Conservation (phyloP, 192 early-diverging fungal species). For the Kickxella alabastrina region DNA sequence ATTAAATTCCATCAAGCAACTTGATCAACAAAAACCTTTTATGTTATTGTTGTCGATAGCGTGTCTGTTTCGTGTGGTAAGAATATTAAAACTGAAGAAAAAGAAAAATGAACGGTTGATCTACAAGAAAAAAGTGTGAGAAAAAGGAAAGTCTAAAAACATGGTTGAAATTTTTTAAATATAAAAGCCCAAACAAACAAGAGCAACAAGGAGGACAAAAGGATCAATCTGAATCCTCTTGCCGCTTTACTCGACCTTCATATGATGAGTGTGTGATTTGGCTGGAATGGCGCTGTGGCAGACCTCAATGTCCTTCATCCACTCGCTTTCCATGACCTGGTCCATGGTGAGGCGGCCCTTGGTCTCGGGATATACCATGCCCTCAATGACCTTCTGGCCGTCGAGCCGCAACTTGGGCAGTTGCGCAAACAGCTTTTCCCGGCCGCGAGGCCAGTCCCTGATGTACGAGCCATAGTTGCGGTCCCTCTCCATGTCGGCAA, state of each 20-base stretch:
- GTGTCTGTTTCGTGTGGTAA: too few species aligned
- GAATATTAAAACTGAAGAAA: too few species aligned
- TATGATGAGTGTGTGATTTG: slow-evolving; percentile 26
- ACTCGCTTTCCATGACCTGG: slow-evolving; percentile 65
- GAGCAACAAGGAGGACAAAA: too few species aligned
- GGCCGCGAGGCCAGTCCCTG: slow-evolving; percentile 49
- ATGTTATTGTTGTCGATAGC: too few species aligned
- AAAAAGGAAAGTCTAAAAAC: too few species aligned
- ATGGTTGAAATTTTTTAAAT: too few species aligned
- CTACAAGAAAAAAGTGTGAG: too few species aligned
- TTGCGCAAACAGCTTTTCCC: slow-evolving; percentile 53
- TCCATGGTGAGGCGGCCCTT: slow-evolving; percentile 59
- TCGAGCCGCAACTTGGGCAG: slow-evolving; percentile 56
- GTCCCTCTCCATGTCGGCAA: slow-evolving; percentile 54
- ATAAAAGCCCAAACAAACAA: too few species aligned
- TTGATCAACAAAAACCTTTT: too few species aligned
- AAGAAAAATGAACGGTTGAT: too few species aligned
- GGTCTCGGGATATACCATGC: slow-evolving; percentile 62
- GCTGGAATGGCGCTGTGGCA: slow-evolving; percentile 41
- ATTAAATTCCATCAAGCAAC: too few species aligned
- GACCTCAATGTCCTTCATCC: slow-evolving; percentile 66
- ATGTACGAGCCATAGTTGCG: slow-evolving; percentile 57
- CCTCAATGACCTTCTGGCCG: slow-evolving; percentile 56
- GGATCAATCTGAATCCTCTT: too few species aligned
- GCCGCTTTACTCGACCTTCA: slow-evolving; percentile 41